Evolutionary conservation across 345 rosid species (phyloP).

Genomic region (Salix suchowensis): DNA sequence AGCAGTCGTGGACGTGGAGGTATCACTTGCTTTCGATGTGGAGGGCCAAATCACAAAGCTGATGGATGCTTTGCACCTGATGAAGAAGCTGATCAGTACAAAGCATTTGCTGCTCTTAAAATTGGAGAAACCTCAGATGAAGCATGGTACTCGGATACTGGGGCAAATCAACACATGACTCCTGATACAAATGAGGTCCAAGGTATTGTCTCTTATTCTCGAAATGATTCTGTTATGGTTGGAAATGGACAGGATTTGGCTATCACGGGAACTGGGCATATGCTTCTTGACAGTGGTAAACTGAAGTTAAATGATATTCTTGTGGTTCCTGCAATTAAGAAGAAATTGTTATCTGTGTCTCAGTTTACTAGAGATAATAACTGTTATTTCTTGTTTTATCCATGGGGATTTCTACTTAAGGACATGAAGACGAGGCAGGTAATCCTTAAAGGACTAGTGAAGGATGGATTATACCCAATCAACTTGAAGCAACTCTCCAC

Average conservation of each 20-base stretch:
- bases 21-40: neutral
- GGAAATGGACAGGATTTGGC: neutral
- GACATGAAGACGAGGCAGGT: neutral
- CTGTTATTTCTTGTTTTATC: neutral
- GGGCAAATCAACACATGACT: neutral
- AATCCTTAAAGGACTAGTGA: neutral
- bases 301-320: no score
- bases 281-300: neutral
- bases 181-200: neutral
- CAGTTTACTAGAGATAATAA: neutral
- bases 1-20: neutral
- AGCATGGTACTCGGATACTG: neutral
- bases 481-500: neutral
- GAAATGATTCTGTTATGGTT: neutral
- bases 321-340: neutral
- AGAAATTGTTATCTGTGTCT: neutral
- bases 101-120: neutral
- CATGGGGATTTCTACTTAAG: neutral
- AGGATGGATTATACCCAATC: no score
- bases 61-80: no score
- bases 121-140: neutral
- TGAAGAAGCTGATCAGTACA: neutral
- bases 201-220: neutral
- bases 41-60: no score
- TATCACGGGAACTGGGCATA: neutral